These are phyloP conservation scores for Psilocybe subaeruginosa DNA, from an alignment of 768 basidiomycete species.

Conservation along the genomic window DNA sequence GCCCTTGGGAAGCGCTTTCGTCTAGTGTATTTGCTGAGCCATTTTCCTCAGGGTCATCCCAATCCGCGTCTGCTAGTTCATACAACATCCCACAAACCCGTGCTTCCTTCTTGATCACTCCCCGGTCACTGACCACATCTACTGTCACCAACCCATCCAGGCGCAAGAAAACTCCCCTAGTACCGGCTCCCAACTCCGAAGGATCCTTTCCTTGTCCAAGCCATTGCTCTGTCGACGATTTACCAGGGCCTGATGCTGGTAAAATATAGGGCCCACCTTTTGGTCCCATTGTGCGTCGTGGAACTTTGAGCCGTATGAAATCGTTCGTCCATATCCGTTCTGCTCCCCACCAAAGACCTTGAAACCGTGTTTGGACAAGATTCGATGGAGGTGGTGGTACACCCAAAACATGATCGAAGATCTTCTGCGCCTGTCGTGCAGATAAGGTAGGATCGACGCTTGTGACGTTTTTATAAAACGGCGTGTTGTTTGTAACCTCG, in stretches of 20 bases:
- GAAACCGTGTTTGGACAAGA: constrained; percentile 59
- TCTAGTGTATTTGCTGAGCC: constrained; percentile 9
- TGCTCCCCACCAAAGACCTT: constrained; percentile 89
- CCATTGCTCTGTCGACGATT: constrained; percentile 29
- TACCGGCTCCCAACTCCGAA: constrained; percentile 50
- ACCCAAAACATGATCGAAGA: constrained; percentile 24
- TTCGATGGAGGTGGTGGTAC: constrained; percentile 15
- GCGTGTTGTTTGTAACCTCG: constrained; percentile 1
- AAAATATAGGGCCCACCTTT: constrained; percentile 60
- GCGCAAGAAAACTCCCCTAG: constrained; percentile 73
- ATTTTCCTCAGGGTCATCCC: constrained; percentile 46
- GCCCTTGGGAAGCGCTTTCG: background rate
- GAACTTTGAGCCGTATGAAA: constrained; percentile 76
- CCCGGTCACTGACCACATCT: constrained; percentile 48
- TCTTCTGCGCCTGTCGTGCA: constrained; percentile 25
- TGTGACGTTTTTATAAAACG: constrained; percentile 22
- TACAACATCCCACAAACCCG: constrained; percentile 76
- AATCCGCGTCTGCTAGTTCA: constrained; percentile 78
- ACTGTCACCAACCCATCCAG: constrained; percentile 68
- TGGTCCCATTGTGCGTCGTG: constrained; percentile 69
- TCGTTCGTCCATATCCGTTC: constrained; percentile 90
- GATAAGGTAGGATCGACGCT: constrained; percentile 22
- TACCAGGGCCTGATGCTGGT: constrained; percentile 64
- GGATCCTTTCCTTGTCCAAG: constrained; percentile 24
- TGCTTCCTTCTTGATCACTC: constrained; percentile 55